phyloP scores from a whole-genome alignment of 768 basidiomycete species.

The Leccinum subgranulosum region DNA sequence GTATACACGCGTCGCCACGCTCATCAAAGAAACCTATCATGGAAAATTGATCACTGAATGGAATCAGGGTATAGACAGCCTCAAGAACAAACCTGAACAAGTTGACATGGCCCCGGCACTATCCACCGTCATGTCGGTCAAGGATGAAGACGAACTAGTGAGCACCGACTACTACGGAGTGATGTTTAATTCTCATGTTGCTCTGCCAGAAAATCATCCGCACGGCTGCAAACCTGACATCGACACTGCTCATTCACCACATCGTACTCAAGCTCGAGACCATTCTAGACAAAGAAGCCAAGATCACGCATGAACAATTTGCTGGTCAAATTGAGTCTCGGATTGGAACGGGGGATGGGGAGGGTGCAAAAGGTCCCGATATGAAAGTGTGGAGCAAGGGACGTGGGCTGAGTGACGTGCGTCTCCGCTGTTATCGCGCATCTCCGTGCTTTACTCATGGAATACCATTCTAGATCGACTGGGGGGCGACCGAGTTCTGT shows the following conservation, averaged over 20 bases:
- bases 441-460: slow-evolving; percentile 5
- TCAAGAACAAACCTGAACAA: slow-evolving; percentile 62
- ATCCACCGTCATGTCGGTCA: slow-evolving; percentile 77
- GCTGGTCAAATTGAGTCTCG: slow-evolving; percentile 84
- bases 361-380: slow-evolving; percentile 78
- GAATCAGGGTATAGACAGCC: slow-evolving; percentile 59
- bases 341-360: slow-evolving; percentile 68
- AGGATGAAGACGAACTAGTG: slow-evolving; percentile 91
- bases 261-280: slow-evolving; percentile 85
- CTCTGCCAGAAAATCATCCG: slow-evolving; percentile 67
- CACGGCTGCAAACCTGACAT: slow-evolving; percentile 73
- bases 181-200: slow-evolving; percentile 7
- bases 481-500: slow-evolving; percentile 87
- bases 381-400: slow-evolving; percentile 90
- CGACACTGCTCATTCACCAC: slow-evolving; percentile 80
- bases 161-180: slow-evolving; percentile 22
- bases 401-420: slow-evolving; percentile 68
- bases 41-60: slow-evolving; percentile 90
- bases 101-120: slow-evolving; percentile 78
- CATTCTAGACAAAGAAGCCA: slow-evolving; percentile 88
- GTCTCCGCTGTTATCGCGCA: slow-evolving; percentile 26
- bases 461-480: slow-evolving; percentile 64
- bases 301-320: slow-evolving; percentile 85
- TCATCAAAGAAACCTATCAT: slow-evolving; percentile 78
- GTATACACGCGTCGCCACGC: slow-evolving; percentile 63